A percentile compares a stretch with the other conserved stretches of the same genome.
phyloP scores from a whole-genome alignment of 352 stramenopile species.

The Pythium phragmitis region DNA sequence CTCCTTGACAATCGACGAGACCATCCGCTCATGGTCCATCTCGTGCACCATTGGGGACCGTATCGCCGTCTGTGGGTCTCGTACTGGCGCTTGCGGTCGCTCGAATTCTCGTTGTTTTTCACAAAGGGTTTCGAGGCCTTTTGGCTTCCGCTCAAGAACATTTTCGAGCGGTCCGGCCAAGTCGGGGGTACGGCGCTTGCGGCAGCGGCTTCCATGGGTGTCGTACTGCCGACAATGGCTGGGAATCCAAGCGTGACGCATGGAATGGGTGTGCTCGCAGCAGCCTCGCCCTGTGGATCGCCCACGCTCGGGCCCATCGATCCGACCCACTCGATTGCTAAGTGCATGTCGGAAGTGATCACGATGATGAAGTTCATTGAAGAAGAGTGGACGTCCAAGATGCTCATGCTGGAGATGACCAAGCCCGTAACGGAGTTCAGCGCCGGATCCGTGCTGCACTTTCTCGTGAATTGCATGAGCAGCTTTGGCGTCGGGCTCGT shows the following conservation, averaged over 20 bases:
- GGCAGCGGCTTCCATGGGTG: constrained; percentile 17
- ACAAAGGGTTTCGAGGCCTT: constrained; percentile 63
- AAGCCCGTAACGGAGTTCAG: constrained; percentile 63
- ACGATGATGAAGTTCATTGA: constrained; percentile 68
- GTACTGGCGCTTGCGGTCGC: constrained; percentile 52
- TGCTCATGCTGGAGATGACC: constrained; percentile 73
- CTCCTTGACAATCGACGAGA: constrained; percentile 36
- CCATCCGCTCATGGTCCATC: constrained; percentile 42
- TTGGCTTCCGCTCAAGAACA: constrained; percentile 59
- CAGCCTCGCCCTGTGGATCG: constrained; percentile 1
- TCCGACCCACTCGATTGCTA: constrained; percentile 33
- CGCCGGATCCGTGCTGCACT: constrained; percentile 54
- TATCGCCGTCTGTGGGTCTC: constrained; percentile 66
- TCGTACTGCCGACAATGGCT: constrained; percentile 19
- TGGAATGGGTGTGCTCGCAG: neutral
- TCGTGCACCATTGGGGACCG: constrained; percentile 61
- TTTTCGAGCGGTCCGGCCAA: constrained; percentile 42
- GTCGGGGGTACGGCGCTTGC: constrained; percentile 22
- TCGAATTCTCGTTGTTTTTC: constrained; percentile 67
- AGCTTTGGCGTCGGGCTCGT: constrained; percentile 62
- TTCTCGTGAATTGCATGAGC: constrained; percentile 71
- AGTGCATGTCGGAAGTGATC: constrained; percentile 62
- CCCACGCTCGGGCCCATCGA: constrained; percentile 4
- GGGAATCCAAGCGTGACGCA: constrained; percentile 1
- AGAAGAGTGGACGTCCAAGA: constrained; percentile 70